phyloP scores from a whole-genome alignment of 139 green algal species.

The Tetradesmus lagerheimii region DNA sequence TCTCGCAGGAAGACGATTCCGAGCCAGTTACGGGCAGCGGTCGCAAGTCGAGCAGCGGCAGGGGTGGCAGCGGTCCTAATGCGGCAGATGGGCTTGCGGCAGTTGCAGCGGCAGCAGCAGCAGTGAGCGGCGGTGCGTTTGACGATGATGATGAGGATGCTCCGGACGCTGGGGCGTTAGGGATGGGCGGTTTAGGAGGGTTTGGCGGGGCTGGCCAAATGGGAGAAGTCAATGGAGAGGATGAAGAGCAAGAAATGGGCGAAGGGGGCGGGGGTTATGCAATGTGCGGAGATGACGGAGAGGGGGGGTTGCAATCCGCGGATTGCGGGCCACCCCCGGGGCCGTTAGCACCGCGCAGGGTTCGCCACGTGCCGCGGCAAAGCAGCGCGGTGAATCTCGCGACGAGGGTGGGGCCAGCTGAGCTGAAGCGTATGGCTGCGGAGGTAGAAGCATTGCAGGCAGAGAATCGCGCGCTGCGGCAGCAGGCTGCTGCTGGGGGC shows the following conservation, averaged over 20 bases:
- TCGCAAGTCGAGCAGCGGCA: neutral
- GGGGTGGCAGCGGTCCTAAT: neutral
- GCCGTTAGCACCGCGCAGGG: conserved; percentile 5
- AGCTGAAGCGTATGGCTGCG: conserved; percentile 47
- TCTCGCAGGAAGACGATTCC: conserved; percentile 23
- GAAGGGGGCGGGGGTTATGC: neutral
- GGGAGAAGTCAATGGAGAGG: neutral
- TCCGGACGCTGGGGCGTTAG: neutral
- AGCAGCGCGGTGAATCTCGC: conserved; percentile 55
- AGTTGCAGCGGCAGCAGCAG: neutral
- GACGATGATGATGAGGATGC: neutral
- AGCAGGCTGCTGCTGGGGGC: conserved; percentile 2
- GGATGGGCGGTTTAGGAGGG: neutral
- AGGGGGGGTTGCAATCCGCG: neutral
- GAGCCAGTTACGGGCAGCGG: conserved; percentile 31
- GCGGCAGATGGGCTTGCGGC: neutral
- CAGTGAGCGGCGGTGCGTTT: neutral
- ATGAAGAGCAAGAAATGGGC: neutral
- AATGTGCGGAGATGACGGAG: neutral
- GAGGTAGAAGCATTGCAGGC: conserved; percentile 53
- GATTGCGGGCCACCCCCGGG: neutral
- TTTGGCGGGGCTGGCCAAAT: neutral
- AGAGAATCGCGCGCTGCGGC: conserved; percentile 52
- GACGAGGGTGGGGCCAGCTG: conserved; percentile 39
- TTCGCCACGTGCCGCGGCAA: conserved; percentile 60